Percentiles rank a stretch among this genome's conserved stretches.
phyloP scores from a whole-genome alignment of 2,329 filamentous ascomycete species.

The Colletotrichum gloeosporioides region DNA sequence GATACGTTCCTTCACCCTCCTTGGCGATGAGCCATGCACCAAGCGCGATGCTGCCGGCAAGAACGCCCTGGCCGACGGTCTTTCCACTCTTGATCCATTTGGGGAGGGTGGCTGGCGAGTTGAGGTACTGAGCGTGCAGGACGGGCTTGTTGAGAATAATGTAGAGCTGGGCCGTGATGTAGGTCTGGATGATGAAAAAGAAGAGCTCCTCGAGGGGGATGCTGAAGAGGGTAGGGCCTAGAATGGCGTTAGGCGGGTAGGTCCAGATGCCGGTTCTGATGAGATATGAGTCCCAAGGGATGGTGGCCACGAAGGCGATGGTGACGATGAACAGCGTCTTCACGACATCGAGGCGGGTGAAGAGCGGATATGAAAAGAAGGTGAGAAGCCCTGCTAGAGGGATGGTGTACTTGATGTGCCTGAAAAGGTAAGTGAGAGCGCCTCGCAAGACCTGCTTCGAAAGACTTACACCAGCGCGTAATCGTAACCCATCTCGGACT shows the following conservation, averaged over 20 bases:
- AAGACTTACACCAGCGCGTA: constrained; percentile 66
- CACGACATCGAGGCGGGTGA: constrained; percentile 66
- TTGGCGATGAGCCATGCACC: constrained; percentile 50
- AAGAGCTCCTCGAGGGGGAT: constrained; percentile 77
- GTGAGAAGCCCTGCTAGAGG: constrained; percentile 66
- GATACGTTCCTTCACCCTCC: constrained; percentile 62
- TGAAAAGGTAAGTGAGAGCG: constrained; percentile 31
- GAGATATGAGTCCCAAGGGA: constrained; percentile 80
- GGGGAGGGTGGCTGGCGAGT: constrained; percentile 32
- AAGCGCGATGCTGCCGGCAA: constrained; percentile 48
- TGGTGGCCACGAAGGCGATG: constrained; percentile 70
- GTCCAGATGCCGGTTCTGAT: constrained; percentile 73
- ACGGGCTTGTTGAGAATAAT: constrained; percentile 70
- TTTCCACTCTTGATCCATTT: constrained; percentile 32
- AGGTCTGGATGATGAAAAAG: constrained; percentile 80
- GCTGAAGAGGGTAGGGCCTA: constrained; percentile 66
- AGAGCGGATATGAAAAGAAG: constrained; percentile 63
- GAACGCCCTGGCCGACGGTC: constrained; percentile 53
- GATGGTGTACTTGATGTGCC: constrained; percentile 71
- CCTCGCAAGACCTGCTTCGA: not conserved
- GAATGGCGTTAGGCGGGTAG: constrained; percentile 69
- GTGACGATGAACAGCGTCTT: constrained; percentile 65
- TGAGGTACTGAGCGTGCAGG: constrained; percentile 51
- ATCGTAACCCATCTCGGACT: constrained; percentile 58
- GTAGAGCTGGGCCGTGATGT: constrained; percentile 73